phyloP scores from a whole-genome alignment of 1,284 basidiomycete species.

The Exobasidium cylindrosporum region DNA sequence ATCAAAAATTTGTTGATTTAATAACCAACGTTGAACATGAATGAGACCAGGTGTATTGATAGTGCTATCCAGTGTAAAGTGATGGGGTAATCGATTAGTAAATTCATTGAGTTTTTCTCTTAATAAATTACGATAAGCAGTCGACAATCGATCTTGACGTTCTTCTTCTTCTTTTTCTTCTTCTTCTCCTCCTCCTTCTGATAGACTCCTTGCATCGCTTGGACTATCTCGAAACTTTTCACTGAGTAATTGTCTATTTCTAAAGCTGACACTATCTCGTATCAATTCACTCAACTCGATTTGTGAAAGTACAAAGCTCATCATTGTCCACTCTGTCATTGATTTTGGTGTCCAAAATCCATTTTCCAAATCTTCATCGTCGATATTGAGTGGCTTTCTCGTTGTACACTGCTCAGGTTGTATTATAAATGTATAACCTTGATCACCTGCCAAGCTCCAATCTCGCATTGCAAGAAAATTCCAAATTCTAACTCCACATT shows the following conservation, averaged over 20 bases:
- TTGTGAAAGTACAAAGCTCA: conserved; percentile 34
- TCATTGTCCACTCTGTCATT: conserved; percentile 24
- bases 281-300: conserved; percentile 34
- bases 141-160: conserved; percentile 22
- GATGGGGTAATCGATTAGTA: conserved; percentile 21
- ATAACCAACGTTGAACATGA: conserved; percentile 33
- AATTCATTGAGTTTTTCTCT: conserved; percentile 18
- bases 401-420: conserved; percentile 42
- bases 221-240: too few relatives aligned
- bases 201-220: too few relatives aligned
- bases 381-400: conserved; percentile 32
- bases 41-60: conserved; percentile 26
- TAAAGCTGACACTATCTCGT: conserved; percentile 32
- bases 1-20: conserved; percentile 40
- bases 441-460: conserved; percentile 35
- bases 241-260: conserved; percentile 32
- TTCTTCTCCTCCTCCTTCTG: too few relatives aligned
- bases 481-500: conserved; percentile 41
- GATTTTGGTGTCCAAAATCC: conserved; percentile 22
- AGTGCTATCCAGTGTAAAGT: conserved; percentile 28
- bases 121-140: conserved; percentile 14
- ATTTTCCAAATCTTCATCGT: conserved; percentile 27
- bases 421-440: conserved; percentile 36
- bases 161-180: conserved; percentile 5
- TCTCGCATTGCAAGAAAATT: conserved; percentile 40